Conservation (phyloP, 129 eudicot species). For the Pulicaria dysenterica region DNA sequence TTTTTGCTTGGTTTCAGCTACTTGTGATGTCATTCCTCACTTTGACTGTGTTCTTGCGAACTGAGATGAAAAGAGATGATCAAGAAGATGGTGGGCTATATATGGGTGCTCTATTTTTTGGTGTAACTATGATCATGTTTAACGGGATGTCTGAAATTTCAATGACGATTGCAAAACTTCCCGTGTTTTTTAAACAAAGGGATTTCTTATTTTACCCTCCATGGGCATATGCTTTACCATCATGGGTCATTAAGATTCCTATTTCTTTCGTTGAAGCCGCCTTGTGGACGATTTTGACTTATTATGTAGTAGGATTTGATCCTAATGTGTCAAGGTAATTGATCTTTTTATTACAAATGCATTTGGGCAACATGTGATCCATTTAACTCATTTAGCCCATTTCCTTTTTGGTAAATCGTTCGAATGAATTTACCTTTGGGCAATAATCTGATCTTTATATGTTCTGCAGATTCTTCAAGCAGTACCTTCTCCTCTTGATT, state of each 20-base stretch:
- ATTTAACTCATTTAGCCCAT: neutral
- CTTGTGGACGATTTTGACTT: conserved; percentile 57
- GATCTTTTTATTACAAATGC: neutral
- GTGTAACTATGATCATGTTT: conserved; percentile 43
- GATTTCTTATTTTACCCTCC: conserved; percentile 76
- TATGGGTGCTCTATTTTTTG: conserved; percentile 56
- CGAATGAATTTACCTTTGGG: no score
- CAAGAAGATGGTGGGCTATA: conserved; percentile 49
- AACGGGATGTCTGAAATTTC: conserved; percentile 76
- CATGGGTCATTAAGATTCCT: conserved; percentile 75
- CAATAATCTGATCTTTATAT: no score
- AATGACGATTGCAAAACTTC: conserved; percentile 77
- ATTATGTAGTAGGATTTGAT: conserved; percentile 75
- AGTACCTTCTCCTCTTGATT: conserved; percentile 42
- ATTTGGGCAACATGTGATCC: neutral
- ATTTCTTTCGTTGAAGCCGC: conserved; percentile 59
- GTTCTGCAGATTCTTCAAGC: conserved; percentile 58
- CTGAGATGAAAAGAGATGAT: conserved; percentile 46
- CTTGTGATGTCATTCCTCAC: conserved; percentile 36
- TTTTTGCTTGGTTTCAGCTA: conserved; percentile 27
- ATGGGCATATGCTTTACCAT: conserved; percentile 79
- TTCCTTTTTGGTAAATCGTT: neutral
- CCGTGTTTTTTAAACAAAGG: conserved; percentile 80
- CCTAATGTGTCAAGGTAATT: conserved; percentile 70
- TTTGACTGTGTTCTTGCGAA: conserved; percentile 69